Evolutionary conservation across 2,329 filamentous ascomycete species (phyloP).

Genomic region (Talaromyces albobiverticillius): DNA sequence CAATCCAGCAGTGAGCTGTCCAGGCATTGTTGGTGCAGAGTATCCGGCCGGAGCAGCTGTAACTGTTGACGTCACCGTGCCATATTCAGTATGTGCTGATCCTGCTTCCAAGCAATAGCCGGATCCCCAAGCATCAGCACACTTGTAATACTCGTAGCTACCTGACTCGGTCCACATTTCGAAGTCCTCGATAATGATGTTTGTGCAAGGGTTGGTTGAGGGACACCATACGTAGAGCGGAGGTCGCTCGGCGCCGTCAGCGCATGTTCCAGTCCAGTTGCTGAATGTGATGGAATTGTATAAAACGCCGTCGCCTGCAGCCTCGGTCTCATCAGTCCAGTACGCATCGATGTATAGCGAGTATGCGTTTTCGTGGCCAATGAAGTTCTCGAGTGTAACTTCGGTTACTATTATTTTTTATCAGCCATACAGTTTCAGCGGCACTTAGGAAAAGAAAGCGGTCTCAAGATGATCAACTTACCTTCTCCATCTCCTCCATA

Average conservation of each 20-base stretch:
- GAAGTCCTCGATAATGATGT: slow-evolving; percentile 11
- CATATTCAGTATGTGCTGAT: slow-evolving; percentile 9
- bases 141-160: slow-evolving; percentile 12
- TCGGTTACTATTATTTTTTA: not conserved
- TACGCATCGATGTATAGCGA: slow-evolving; percentile 11
- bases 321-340: slow-evolving; percentile 4
- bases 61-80: slow-evolving; percentile 10
- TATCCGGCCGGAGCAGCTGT: slow-evolving; percentile 10
- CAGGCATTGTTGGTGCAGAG: slow-evolving; percentile 12
- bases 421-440: no score
- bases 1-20: slow-evolving; percentile 6
- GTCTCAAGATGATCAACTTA: not conserved
- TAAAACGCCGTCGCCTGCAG: not conserved
- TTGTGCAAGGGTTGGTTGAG: slow-evolving; percentile 12
- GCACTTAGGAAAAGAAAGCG: no score
- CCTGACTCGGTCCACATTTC: slow-evolving; percentile 13
- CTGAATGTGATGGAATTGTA: slow-evolving; percentile 13
- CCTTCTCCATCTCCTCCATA: slow-evolving; percentile 12
- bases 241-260: slow-evolving; percentile 8
- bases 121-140: slow-evolving; percentile 12
- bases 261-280: slow-evolving; percentile 13
- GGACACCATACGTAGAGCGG: slow-evolving; percentile 9
- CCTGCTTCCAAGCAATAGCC: slow-evolving; percentile 11
- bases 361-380: slow-evolving; percentile 10
- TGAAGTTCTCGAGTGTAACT: slow-evolving; percentile 11